Base-by-base conservation (phyloP, 1,284 basidiomycete species). In the Peniophora sp. region DNA sequence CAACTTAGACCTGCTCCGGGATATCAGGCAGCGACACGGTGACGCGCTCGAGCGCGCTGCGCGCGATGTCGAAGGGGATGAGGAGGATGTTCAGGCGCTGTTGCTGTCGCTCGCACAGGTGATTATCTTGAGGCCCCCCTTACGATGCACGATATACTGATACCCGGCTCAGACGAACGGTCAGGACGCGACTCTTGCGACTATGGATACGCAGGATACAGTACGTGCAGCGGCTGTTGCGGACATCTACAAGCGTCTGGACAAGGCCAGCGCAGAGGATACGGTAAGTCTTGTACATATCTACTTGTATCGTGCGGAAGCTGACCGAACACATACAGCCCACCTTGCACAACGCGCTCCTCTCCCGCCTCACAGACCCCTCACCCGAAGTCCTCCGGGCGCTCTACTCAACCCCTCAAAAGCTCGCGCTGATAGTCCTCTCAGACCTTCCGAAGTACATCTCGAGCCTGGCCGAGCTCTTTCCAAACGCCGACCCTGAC, bases 331-430 rank as follows among this genome's bases (percentile, higher is more conserved):
- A 9, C 34, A 10, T 32, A 32, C 12, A 32, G 27, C 27, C 27
- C 27, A 12, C 27, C 5, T 12, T 32, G 27, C 27, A 32, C 27
- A 32, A 5, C 8, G 78, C 81, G 1, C 66, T 88, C 5, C 59
- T 83, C 17, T 75, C 81, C 12, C 79, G 88, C 1, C 62, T 89
- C 2, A 75, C 81, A 47, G 92, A 96, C 59, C 70, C 74, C 3
- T 75, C 80, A 34, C 54, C 68, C 1, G 58, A 65, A 0, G 86
- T 95, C 9, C 64, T 92, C 11, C 71, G 83, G 35, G 77, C 74
- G 0, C 68, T 95, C 2, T 93, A 93, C 62, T 66, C 69, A 1
- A 63, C 73, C 5, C 67, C 81, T 0, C 58, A 66, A 3, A 48
- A 66, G 1, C 61, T 88, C 41, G 65, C 79, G 2, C 71, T 74